phyloP scores from a whole-genome alignment of 331 rosid species.

The Phaseolus coccineus region DNA sequence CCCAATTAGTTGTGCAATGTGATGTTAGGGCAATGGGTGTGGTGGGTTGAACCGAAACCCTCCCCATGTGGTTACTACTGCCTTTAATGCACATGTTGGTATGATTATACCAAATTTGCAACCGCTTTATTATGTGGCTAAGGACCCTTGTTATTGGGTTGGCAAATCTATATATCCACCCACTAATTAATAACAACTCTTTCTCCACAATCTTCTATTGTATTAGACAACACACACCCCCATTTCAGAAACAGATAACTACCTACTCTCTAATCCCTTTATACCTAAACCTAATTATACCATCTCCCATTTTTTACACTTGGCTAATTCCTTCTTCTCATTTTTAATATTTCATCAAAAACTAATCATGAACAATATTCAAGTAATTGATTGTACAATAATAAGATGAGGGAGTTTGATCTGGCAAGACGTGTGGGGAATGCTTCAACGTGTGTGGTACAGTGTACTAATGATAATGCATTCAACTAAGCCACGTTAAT shows the following conservation, averaged over 20 bases:
- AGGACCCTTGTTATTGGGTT: constrained; percentile 49
- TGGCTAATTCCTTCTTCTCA: background rate
- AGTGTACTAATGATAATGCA: constrained; percentile 30
- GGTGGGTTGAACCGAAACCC: constrained; percentile 54
- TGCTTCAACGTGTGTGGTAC: constrained; percentile 45
- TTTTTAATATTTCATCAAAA: background rate
- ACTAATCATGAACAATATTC: background rate
- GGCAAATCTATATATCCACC: constrained; percentile 45
- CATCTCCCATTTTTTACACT: background rate
- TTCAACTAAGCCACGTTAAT: constrained; percentile 45
- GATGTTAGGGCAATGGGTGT: constrained; percentile 44
- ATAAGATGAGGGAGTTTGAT: background rate
- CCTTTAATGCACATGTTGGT: constrained; percentile 67
- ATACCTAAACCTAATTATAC: no score
- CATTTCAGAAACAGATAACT: background rate
- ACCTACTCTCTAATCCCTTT: background rate
- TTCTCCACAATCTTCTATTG: constrained; percentile 30
- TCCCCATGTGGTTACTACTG: constrained; percentile 63
- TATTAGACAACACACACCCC: background rate
- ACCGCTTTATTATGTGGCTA: constrained; percentile 55
- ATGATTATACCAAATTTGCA: constrained; percentile 55
- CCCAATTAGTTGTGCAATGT: constrained; percentile 23
- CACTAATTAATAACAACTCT: constrained; percentile 41
- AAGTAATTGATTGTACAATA: background rate
- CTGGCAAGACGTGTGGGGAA: constrained; percentile 56